Conservation (phyloP, 2,329 filamentous ascomycete species). For the Scortechinia acanthostroma region DNA sequence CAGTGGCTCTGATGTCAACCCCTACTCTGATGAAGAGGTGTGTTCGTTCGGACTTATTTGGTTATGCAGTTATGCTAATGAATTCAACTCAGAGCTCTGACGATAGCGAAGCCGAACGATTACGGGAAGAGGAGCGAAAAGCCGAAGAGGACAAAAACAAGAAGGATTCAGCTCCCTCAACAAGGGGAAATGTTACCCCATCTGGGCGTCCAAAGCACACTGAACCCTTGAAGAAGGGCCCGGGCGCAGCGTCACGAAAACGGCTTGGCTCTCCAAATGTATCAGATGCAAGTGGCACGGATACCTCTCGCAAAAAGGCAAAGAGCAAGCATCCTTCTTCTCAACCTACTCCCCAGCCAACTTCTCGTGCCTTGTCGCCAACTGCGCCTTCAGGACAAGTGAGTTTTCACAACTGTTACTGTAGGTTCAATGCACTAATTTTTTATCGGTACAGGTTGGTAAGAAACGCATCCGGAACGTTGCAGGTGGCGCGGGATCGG, state of each 20-base stretch:
- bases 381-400: background rate
- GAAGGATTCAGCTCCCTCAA: conserved; percentile 9
- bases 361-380: background rate
- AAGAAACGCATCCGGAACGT: conserved; percentile 36
- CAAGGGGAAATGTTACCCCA: background rate
- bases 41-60: conserved; percentile 4
- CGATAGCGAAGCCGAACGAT: conserved; percentile 15
- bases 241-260: background rate
- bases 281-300: conserved; percentile 1
- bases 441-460: conserved; percentile 31
- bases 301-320: background rate
- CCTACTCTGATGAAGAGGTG: conserved; percentile 17
- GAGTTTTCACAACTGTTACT: background rate
- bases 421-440: background rate
- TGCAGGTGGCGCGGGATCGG: conserved; percentile 30
- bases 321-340: background rate
- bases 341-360: background rate
- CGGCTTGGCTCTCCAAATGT: background rate
- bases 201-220: conserved; percentile 1
- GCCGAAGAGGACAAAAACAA: conserved; percentile 36
- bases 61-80: too few relatives aligned
- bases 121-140: conserved; percentile 28
- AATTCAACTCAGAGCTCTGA: conserved; percentile 18
- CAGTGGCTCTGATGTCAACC: conserved; percentile 24
- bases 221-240: background rate